phyloP scores from a whole-genome alignment of 2,329 filamentous ascomycete species.

The Colletotrichum simmondsii region DNA sequence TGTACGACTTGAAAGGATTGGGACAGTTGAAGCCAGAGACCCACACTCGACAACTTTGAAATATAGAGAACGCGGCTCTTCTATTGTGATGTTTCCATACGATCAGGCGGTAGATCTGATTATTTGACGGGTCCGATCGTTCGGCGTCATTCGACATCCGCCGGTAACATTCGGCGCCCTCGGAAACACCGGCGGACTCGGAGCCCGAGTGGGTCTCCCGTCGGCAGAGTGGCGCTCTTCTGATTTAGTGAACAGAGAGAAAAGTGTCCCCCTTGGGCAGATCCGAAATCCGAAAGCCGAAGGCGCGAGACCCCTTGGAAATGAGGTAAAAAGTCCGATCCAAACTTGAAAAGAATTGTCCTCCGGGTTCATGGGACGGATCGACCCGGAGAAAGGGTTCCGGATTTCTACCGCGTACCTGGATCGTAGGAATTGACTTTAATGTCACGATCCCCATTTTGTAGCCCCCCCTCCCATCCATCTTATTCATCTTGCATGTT shows the following conservation, averaged over 20 bases:
- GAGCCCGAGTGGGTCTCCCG: not conserved
- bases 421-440: not conserved
- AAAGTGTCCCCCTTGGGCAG: too few species aligned
- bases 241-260: not conserved
- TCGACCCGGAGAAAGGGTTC: not conserved
- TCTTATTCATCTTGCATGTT: not conserved
- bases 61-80: not conserved
- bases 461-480: not conserved
- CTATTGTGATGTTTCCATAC: not conserved
- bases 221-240: not conserved
- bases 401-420: not conserved
- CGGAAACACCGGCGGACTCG: not conserved
- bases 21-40: not conserved
- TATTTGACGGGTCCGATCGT: not conserved
- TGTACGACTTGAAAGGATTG: too few species aligned
- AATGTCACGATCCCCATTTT: not conserved
- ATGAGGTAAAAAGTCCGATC: too few species aligned
- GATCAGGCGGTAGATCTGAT: not conserved
- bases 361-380: not conserved
- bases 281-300: conserved; percentile 6
- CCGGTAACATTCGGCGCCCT: not conserved
- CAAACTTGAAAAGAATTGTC: not conserved
- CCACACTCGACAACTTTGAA: not conserved
- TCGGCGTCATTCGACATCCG: too few species aligned
- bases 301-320: not conserved